Percentiles rank a stretch among this genome's conserved stretches.
Evolutionary conservation across 2,329 filamentous ascomycete genomes (phyloP).

Genomic region (Ascochyta koolunga): DNA sequence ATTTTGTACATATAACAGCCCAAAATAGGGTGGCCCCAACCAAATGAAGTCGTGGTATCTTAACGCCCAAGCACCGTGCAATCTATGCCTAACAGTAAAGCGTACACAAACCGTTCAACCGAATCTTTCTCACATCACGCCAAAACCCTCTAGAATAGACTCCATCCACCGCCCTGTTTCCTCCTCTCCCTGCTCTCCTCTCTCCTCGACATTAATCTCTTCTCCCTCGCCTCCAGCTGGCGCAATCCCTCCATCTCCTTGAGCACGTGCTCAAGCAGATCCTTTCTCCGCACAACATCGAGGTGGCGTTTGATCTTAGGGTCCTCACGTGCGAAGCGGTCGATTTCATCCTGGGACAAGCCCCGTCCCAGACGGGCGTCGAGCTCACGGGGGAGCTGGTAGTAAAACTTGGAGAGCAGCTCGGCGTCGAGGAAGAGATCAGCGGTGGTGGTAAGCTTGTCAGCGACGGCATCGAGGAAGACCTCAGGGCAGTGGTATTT

Average conservation of each 20-base stretch:
- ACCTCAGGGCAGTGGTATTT: constrained; percentile 98
- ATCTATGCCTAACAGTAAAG: constrained; percentile 19
- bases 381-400: constrained; percentile 87
- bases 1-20: too few species aligned
- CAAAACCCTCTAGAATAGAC: constrained; percentile 30
- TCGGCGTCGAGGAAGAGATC: constrained; percentile 98
- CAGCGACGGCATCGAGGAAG: constrained; percentile 95
- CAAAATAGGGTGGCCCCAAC: too few species aligned
- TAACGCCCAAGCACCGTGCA: constrained; percentile 29
- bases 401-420: constrained; percentile 95
- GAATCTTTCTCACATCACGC: too few species aligned
- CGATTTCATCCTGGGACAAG: constrained; percentile 78
- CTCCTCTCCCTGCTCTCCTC: constrained; percentile 31
- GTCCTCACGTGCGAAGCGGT: constrained; percentile 91
- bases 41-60: constrained; percentile 6
- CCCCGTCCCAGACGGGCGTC: constrained; percentile 84
- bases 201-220: constrained; percentile 51
- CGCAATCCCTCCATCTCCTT: constrained; percentile 94
- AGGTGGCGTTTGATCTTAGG: constrained; percentile 86
- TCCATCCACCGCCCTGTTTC: constrained; percentile 38
- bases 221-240: constrained; percentile 78
- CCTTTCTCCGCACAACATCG: constrained; percentile 90
- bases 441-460: constrained; percentile 91
- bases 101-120: neutral
- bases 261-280: constrained; percentile 88